Conservation (phyloP, 2,329 filamentous ascomycete genomes). For the Diaporthe capsici region DNA sequence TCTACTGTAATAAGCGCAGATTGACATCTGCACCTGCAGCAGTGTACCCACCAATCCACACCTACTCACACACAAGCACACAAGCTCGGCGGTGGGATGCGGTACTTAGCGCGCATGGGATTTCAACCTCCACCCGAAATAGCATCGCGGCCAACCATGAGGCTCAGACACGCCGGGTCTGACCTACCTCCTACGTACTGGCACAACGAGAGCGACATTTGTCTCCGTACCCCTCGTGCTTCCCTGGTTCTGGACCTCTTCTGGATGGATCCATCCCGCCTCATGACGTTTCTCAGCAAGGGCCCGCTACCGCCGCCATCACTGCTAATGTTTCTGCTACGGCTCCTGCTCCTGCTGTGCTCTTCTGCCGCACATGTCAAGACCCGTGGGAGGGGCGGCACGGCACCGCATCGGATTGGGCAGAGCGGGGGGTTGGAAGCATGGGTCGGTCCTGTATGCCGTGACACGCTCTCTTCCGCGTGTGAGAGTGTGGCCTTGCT, state of each 20-base stretch:
- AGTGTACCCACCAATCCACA: neutral
- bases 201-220: neutral
- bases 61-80: neutral
- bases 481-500: neutral
- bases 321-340: neutral
- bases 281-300: slow-evolving; percentile 31
- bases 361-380: slow-evolving; percentile 22
- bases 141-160: slow-evolving; percentile 37
- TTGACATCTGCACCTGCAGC: slow-evolving; percentile 21
- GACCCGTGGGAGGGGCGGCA: slow-evolving; percentile 9
- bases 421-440: neutral
- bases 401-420: slow-evolving; percentile 26
- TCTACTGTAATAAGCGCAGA: neutral
- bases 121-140: slow-evolving; percentile 25
- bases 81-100: slow-evolving; percentile 20
- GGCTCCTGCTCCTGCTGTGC: neutral
- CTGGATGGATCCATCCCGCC: slow-evolving; percentile 11
- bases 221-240: neutral
- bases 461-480: slow-evolving; percentile 9
- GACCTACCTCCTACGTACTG: slow-evolving; percentile 23
- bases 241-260: neutral
- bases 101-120: slow-evolving; percentile 21
- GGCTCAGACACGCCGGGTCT: slow-evolving; percentile 32
- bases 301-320: neutral
- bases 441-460: slow-evolving; percentile 1